phyloP scores from a whole-genome alignment of 371 early-diverging fungal genomes.

The Mortierella sp. region DNA sequence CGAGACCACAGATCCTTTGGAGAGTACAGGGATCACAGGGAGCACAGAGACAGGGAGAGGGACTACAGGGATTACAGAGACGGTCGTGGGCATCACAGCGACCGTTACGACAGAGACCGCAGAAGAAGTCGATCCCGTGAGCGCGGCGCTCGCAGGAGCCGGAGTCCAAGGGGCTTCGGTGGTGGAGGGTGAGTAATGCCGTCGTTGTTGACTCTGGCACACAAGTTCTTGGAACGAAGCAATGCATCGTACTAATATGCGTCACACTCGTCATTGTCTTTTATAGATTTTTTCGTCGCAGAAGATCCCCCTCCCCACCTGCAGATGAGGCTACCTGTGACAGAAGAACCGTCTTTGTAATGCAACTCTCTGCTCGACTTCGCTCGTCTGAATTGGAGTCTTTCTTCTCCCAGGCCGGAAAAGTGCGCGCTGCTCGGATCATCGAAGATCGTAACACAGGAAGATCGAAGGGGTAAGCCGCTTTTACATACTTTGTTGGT shows the following conservation, averaged over 20 bases:
- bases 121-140: constrained; percentile 54
- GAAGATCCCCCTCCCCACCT: constrained; percentile 79
- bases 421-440: constrained; percentile 90
- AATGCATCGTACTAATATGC: background rate
- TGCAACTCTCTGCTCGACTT: constrained; percentile 90
- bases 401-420: constrained; percentile 90
- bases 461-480: constrained; percentile 91
- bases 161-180: constrained; percentile 54
- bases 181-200: constrained; percentile 55
- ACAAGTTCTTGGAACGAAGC: background rate
- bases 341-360: constrained; percentile 94
- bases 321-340: constrained; percentile 86
- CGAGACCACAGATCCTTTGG: constrained; percentile 63
- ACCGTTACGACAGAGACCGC: constrained; percentile 51
- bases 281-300: constrained; percentile 46
- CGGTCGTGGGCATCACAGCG: constrained; percentile 32
- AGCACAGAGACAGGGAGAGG: constrained; percentile 57
- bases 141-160: constrained; percentile 33
- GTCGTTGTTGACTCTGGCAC: background rate
- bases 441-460: constrained; percentile 91
- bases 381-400: constrained; percentile 86
- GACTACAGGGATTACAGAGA: constrained; percentile 59
- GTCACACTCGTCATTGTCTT: background rate
- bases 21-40: constrained; percentile 58
- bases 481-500: background rate